phyloP scores from a whole-genome alignment of 805 yeast species.

The Metschnikowia henanensis region DNA sequence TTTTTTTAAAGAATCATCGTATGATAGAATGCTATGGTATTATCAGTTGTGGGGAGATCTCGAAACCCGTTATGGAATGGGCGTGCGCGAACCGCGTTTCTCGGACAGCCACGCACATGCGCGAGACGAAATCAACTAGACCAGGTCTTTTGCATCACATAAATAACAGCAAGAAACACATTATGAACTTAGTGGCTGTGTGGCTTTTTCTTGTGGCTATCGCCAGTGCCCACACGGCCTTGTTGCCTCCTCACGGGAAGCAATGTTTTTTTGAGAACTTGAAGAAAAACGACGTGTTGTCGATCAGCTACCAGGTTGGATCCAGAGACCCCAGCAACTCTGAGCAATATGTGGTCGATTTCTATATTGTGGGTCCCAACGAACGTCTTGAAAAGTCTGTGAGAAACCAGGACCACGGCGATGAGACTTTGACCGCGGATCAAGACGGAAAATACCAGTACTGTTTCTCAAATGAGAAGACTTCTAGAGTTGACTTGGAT shows the following conservation, averaged over 20 bases:
- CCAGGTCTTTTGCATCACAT: neutral
- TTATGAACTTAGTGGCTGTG: constrained; percentile 15
- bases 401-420: constrained; percentile 75
- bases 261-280: constrained; percentile 86
- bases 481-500: constrained; percentile 74
- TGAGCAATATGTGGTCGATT: constrained; percentile 66
- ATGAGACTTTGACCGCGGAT: constrained; percentile 63
- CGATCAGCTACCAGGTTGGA: constrained; percentile 91
- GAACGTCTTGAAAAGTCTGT: constrained; percentile 51
- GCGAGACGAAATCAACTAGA: neutral
- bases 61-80: too few species aligned
- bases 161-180: neutral
- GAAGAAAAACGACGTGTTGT: constrained; percentile 80
- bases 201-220: constrained; percentile 20
- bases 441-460: constrained; percentile 74
- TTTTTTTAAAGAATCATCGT: too few species aligned
- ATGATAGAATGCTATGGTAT: neutral
- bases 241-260: constrained; percentile 79
- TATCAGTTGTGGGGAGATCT: too few species aligned
- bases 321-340: constrained; percentile 76
- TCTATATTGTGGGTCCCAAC: constrained; percentile 44
- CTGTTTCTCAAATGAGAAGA: constrained; percentile 89
- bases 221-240: constrained; percentile 71
- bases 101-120: neutral
- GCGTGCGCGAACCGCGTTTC: constrained; percentile 15